Evolutionary conservation across 768 basidiomycete species (phyloP).

Genomic region (Rossbeevera mucosa): DNA sequence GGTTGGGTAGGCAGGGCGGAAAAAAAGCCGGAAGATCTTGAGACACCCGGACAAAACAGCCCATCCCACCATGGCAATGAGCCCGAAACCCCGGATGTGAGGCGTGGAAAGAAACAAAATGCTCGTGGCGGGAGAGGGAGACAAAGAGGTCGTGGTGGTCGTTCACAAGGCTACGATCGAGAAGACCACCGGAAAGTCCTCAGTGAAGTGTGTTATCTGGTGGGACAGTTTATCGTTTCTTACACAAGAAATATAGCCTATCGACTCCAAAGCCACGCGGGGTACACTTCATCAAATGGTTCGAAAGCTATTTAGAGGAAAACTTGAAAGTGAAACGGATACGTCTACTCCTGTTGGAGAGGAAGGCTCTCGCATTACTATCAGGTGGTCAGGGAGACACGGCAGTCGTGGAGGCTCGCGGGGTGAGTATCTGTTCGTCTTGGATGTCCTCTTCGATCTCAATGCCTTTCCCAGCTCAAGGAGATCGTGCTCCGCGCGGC

Average conservation of each 20-base stretch:
- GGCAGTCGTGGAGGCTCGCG: conserved; percentile 43
- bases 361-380: conserved; percentile 69
- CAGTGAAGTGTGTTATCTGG: conserved; percentile 63
- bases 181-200: conserved; percentile 73
- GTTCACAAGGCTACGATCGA: conserved; percentile 35
- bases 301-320: conserved; percentile 76
- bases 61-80: conserved; percentile 7
- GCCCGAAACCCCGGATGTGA: conserved; percentile 24
- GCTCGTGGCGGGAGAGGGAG: conserved; percentile 41
- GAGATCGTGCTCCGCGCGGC: conserved; percentile 51
- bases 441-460: background rate
- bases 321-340: conserved; percentile 81
- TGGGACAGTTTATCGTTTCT: conserved; percentile 11
- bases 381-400: conserved; percentile 68
- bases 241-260: conserved; percentile 51
- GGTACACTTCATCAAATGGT: conserved; percentile 79
- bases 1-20: conserved; percentile 63
- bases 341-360: conserved; percentile 44
- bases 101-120: conserved; percentile 39
- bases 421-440: conserved; percentile 12
- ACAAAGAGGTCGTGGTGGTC: conserved; percentile 42
- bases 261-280: conserved; percentile 73
- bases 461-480: conserved; percentile 20
- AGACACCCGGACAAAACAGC: conserved; percentile 10
- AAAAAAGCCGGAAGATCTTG: conserved; percentile 29